Conservation (phyloP, 768 basidiomycete species). For the Podaxis pistillaris region DNA sequence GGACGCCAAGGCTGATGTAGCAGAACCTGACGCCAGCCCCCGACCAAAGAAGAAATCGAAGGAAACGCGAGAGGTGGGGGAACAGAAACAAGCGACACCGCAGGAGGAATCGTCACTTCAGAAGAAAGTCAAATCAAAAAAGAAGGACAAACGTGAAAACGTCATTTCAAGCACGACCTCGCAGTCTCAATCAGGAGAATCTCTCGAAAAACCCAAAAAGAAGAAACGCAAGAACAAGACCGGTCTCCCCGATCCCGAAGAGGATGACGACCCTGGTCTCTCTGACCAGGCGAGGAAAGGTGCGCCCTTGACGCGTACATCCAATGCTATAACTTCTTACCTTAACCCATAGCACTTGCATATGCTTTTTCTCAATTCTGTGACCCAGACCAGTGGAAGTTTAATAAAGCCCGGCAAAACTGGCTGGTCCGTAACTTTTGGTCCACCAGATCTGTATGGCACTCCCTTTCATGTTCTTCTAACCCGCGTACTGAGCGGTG, state of each 20-base stretch:
- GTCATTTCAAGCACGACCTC: neutral
- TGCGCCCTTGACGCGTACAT: slow-evolving; percentile 17
- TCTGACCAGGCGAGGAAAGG: slow-evolving; percentile 41
- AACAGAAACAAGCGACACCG: neutral
- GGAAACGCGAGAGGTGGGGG: neutral
- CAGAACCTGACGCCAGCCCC: slow-evolving; percentile 10
- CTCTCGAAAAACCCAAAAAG: slow-evolving; percentile 16
- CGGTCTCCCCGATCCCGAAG: slow-evolving; percentile 41
- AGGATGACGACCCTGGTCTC: slow-evolving; percentile 26
- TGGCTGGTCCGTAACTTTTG: slow-evolving; percentile 71
- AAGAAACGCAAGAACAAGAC: slow-evolving; percentile 44
- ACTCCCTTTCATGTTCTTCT: neutral
- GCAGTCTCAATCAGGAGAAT: neutral
- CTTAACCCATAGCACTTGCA: slow-evolving; percentile 32
- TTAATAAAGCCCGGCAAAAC: slow-evolving; percentile 72
- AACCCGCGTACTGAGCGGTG: neutral
- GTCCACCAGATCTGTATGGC: slow-evolving; percentile 44
- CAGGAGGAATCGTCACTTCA: neutral
- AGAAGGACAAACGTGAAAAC: neutral
- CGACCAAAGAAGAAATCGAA: slow-evolving; percentile 14
- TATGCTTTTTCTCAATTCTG: slow-evolving; percentile 59
- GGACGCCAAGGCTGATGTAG: slow-evolving; percentile 11
- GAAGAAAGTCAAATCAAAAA: neutral
- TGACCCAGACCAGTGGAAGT: slow-evolving; percentile 58
- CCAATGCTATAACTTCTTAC: neutral